Evolutionary conservation across 805 yeast species (phyloP).

Genomic region (Lachancea dasiensis): DNA sequence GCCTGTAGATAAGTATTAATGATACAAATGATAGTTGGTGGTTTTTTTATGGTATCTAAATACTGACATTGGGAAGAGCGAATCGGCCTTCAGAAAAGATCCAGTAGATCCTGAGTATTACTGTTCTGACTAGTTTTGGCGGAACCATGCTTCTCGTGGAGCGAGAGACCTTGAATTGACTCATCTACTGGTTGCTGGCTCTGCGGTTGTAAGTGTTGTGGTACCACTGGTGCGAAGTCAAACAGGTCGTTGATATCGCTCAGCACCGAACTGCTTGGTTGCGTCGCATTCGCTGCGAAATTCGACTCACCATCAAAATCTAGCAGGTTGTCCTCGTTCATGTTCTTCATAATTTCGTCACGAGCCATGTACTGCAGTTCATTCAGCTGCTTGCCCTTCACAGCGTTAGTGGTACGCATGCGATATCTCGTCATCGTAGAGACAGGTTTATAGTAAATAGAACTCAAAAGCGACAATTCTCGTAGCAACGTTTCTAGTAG

Average conservation of each 20-base stretch:
- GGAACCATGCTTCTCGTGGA: constrained; percentile 1
- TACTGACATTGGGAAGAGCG: background rate
- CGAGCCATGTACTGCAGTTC: constrained; percentile 75
- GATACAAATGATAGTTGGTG: constrained; percentile 2
- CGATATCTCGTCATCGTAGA: constrained; percentile 48
- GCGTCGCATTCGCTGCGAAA: constrained; percentile 10
- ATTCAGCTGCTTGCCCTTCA: constrained; percentile 54
- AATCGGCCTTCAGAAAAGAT: constrained; percentile 19
- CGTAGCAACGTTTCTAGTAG: constrained; percentile 60
- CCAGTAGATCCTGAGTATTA: constrained; percentile 28
- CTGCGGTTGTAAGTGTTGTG: too few relatives aligned
- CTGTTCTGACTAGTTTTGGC: constrained; percentile 8
- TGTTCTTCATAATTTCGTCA: constrained; percentile 60
- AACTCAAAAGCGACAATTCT: constrained; percentile 81
- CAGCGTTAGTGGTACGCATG: constrained; percentile 34
- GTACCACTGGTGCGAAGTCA: constrained; percentile 33
- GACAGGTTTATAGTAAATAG: constrained; percentile 85
- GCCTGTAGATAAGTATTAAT: background rate
- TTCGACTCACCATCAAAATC: constrained; percentile 64
- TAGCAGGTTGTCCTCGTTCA: constrained; percentile 71
- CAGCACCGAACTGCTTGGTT: constrained; percentile 35
- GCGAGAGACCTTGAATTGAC: constrained; percentile 1
- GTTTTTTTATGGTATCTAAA: too few relatives aligned
- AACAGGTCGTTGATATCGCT: constrained; percentile 75
- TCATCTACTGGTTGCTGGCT: constrained; percentile 6